Evolutionary conservation across 805 yeast genomes (phyloP).

Genomic region (Myxozyma neglecta): DNA sequence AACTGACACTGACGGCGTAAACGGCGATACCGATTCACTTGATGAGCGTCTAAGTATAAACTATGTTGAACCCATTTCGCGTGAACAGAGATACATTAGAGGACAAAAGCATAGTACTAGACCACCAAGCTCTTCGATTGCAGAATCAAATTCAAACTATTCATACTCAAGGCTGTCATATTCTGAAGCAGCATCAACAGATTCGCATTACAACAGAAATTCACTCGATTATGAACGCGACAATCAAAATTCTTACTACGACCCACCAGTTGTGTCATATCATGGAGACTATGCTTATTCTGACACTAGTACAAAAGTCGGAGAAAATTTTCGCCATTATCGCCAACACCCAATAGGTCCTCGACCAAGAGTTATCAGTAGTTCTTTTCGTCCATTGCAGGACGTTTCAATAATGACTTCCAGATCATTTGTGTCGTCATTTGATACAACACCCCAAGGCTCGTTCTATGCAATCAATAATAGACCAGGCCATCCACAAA

Average conservation of each 20-base stretch:
- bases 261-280: too few relatives aligned
- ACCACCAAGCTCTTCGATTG: too few relatives aligned
- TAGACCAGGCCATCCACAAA: too few relatives aligned
- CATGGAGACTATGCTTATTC: too few relatives aligned
- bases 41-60: background rate
- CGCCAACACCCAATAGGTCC: background rate
- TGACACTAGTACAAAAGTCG: too few relatives aligned
- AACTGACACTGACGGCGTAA: background rate
- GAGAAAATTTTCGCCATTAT: background rate
- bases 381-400: background rate
- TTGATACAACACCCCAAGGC: too few relatives aligned
- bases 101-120: too few relatives aligned
- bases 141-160: background rate
- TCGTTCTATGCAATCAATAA: too few relatives aligned
- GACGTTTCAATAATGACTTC: background rate
- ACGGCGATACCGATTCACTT: background rate
- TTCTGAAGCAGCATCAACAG: background rate
- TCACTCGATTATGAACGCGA: too few relatives aligned
- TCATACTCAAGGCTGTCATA: background rate
- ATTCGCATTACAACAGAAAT: too few relatives aligned
- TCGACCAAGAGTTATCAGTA: background rate
- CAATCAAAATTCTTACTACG: too few relatives aligned
- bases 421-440: background rate
- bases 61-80: background rate
- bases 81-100: background rate